phyloP scores from a whole-genome alignment of 306 rosid genomes.

The Citrullus mucosospermus region DNA sequence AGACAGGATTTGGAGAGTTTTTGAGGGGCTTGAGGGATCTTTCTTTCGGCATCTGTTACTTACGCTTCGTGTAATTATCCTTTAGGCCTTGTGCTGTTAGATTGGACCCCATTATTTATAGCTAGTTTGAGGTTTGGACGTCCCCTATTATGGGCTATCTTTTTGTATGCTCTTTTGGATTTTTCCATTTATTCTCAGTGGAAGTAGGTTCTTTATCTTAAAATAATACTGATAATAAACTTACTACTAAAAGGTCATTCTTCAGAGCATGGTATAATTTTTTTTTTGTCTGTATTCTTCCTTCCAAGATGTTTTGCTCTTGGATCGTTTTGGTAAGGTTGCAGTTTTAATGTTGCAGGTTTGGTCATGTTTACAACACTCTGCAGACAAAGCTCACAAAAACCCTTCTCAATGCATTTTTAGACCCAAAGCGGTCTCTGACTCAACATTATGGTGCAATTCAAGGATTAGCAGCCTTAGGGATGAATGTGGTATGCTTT shows the following conservation, averaged over 20 bases:
- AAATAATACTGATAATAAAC: too few relatives aligned
- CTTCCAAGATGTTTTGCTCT: neutral
- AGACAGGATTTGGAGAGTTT: neutral
- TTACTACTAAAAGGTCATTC: neutral
- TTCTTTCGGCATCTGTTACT: neutral
- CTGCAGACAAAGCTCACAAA: conserved; percentile 80
- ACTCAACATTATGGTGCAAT: conserved; percentile 94
- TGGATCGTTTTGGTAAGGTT: neutral
- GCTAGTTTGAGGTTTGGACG: neutral
- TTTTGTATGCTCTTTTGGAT: neutral
- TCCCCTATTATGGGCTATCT: neutral
- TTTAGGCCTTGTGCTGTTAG: neutral
- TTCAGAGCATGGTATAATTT: conserved; percentile 5
- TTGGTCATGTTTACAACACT: conserved; percentile 75
- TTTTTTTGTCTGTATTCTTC: neutral
- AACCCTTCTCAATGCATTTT: conserved; percentile 74
- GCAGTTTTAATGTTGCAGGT: conserved; percentile 31
- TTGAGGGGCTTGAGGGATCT: neutral
- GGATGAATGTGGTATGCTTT: conserved; percentile 60
- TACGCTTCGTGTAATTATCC: neutral
- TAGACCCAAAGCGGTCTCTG: conserved; percentile 71
- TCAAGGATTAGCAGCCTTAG: conserved; percentile 81
- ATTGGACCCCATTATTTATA: neutral
- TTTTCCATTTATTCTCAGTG: neutral
- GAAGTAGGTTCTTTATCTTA: neutral